These are phyloP conservation scores for Trichophyton verrucosum DNA, from an alignment of 2,329 filamentous ascomycete species.

Conservation along the genomic window DNA sequence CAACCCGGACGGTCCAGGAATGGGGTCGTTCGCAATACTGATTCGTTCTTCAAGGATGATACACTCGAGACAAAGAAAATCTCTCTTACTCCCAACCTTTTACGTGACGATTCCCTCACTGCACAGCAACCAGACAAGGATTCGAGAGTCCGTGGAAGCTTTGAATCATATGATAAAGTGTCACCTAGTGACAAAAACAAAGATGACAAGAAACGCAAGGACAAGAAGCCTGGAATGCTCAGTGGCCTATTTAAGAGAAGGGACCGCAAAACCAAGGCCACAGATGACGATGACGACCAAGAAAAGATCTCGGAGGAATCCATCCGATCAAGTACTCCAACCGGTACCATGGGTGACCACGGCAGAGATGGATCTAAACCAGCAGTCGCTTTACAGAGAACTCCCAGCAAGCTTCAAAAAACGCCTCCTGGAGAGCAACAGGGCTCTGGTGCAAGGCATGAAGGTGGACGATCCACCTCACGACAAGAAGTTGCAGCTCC, in stretches of 20 bases:
- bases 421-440: conserved; percentile 44
- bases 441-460: conserved; percentile 20
- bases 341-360: conserved; percentile 35
- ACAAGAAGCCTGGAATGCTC: conserved; percentile 59
- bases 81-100: conserved; percentile 80
- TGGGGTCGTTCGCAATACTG: conserved; percentile 76
- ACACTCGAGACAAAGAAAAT: conserved; percentile 94
- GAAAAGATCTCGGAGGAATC: conserved; percentile 53
- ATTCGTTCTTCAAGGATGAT: conserved; percentile 97
- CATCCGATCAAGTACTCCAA: conserved; percentile 33
- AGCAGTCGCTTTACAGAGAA: conserved; percentile 38
- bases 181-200: conserved; percentile 51
- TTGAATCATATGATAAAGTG: conserved; percentile 65
- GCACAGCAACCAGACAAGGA: conserved; percentile 25
- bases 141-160: conserved; percentile 40
- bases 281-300: conserved; percentile 34
- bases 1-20: conserved; percentile 53
- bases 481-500: neutral
- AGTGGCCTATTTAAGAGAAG: conserved; percentile 57
- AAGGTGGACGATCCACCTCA: conserved; percentile 7
- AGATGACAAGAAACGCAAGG: conserved; percentile 64
- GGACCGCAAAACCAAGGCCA: conserved; percentile 45
- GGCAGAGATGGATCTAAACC: conserved; percentile 28
- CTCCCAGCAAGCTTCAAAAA: conserved; percentile 60
- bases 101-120: conserved; percentile 59